Conservation (phyloP, 192 early-diverging fungal genomes). For the Podila horticola region DNA sequence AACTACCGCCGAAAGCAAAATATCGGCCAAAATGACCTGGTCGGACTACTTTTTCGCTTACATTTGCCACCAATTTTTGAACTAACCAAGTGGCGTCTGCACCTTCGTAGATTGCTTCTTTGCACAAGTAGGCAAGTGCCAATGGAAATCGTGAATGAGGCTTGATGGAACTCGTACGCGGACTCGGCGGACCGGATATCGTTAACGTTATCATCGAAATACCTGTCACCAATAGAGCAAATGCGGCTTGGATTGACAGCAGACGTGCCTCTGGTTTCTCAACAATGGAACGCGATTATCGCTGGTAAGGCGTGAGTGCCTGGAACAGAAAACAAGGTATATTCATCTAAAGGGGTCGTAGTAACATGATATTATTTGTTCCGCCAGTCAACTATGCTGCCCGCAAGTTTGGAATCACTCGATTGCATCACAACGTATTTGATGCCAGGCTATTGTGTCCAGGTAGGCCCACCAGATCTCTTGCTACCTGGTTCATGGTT, state of each 20-base stretch:
- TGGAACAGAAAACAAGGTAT: no score
- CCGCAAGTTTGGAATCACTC: conserved; percentile 77
- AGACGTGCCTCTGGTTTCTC: conserved; percentile 81
- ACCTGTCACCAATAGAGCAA: conserved; percentile 60
- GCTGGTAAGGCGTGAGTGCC: conserved; percentile 41
- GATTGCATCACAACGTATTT: conserved; percentile 59
- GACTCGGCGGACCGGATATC: no score
- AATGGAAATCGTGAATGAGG: no score
- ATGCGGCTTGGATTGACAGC: conserved; percentile 73
- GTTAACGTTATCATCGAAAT: not conserved
- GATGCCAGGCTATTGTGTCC: conserved; percentile 65
- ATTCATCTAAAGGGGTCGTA: no score
- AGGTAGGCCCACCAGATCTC: conserved; percentile 25
- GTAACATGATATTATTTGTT: no score
- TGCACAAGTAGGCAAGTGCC: conserved; percentile 78
- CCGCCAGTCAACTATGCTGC: conserved; percentile 85
- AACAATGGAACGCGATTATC: conserved; percentile 91
- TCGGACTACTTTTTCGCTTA: not conserved
- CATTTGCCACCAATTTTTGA: conserved; percentile 48
- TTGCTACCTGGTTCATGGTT: not conserved
- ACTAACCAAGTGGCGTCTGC: not conserved
- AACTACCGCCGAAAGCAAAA: not conserved
- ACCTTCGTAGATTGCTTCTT: conserved; percentile 73
- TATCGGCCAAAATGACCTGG: not conserved
- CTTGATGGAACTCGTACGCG: no score